Base-by-base conservation (phyloP, 2,329 filamentous ascomycete species). In the Davidsoniella neocaledoniae region DNA sequence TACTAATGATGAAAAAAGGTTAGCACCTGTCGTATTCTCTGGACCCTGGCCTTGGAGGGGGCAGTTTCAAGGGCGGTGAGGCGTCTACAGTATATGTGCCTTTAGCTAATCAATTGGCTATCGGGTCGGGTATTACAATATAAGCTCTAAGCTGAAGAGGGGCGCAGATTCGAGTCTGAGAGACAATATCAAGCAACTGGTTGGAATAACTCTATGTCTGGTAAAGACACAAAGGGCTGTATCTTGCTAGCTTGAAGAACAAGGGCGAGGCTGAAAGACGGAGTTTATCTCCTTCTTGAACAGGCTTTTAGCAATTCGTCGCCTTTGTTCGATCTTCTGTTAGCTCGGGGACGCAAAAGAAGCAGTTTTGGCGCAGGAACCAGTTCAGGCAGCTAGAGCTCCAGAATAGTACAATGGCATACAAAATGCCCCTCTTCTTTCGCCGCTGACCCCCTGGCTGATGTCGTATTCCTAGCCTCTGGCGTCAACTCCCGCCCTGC, bases 31-130 rank as follows among this genome's bases (percentile, higher is more conserved):
- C 14, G 48, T 50, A 50, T 44, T 39, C 14, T 26, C 4, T 44
- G 26, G 19, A 7, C 21, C 23, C 29, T 41, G 29, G 23, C 9
- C 29, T 38, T 14, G 16, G 23, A 38, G 42, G 46, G 46, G 46
- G 46, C 39, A 33, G 23, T 50, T 50, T 43, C 36, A 50, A 50
- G 23, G 49, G 49, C 49, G 38, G 36, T 46, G 43, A 46, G 38
- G 10, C 41, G 26, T 33, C 26, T 33, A 29, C 26, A 19, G 17
- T 19, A 21, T 23, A 14, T 23, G 26, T 17, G 10, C 23, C 26
- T 23, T 43, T 25, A 16, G 9, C 21, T n/a, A 43, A 8, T 43
- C n/a, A 43, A 8, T 26, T 10, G 26, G 26, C 26, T 33, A 33
- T 33, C 8, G 14, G 26, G 23, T 16, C 16, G 23, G 26, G 16